Evolutionary conservation across 148 eudicot genomes (phyloP), one percentile per base, ranked within the genome.

Genomic region (Nyssa sinensis): DNA sequence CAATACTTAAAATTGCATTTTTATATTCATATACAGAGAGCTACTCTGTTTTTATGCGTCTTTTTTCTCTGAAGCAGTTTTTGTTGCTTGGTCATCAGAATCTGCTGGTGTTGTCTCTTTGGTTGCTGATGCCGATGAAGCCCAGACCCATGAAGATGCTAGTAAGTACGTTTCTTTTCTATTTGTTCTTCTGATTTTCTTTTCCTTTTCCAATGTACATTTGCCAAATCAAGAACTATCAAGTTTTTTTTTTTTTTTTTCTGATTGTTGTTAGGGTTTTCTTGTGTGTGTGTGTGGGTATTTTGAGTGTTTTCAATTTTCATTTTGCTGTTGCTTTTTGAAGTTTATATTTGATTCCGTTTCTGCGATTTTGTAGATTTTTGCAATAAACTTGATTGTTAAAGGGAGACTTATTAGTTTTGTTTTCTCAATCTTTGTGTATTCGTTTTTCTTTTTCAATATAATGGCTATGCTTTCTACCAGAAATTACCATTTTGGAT

Each of bases 161-260:
- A 74, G 86, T 82, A 80, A 85, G 88, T 85, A 82, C 74, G 86
- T 85, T 84, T 74, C 75, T 79, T 74, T 37, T 66, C 66, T 78
- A 68, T 44, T 41, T 66, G 21, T 4, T 25, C 31, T 27, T 49
- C 23, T 61, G 37, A 11, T 29, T 37, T 41, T 39, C 12, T 61
- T 2, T 1, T 16, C 62, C 24, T 67, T 67, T 41, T 29, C 41
- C n/a, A n/a, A n/a, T n/a, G n/a, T n/a, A n/a, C n/a, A 21, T 41
- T 69, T 47, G 21, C 72, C 72, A 17, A 69, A 49, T 53, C 59
- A 2, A 53, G 25, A 53, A 53, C 8, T 62, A 39, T 37, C 21
- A 23, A 0, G 10, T 28, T 21, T 62, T 28, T 51, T 73, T 28
- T 34, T 61, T 51, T 31, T 27, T 3, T 29, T 5, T 23, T 53